A percentile compares a stretch with the other conserved stretches of the same genome.
Evolutionary conservation across 2,329 filamentous ascomycete genomes (phyloP).

Genomic region (Talaromyces atroroseus): DNA sequence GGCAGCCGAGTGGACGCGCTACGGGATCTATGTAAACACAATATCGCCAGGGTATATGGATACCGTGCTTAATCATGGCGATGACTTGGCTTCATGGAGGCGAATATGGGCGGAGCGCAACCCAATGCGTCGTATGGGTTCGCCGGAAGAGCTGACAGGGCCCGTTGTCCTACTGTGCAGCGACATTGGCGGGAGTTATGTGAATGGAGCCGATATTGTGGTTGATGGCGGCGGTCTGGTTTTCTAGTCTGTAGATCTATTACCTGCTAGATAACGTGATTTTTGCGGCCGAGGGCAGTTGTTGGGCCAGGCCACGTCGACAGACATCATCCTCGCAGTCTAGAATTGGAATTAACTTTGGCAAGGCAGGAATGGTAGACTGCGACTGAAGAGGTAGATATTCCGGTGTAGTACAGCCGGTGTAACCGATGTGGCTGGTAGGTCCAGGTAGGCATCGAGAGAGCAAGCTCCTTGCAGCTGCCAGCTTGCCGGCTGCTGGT

Average conservation of each 20-base stretch:
- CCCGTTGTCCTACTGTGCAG: slow-evolving; percentile 57
- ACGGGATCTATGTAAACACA: slow-evolving; percentile 66
- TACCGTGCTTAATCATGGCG: slow-evolving; percentile 65
- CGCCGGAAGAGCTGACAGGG: slow-evolving; percentile 58
- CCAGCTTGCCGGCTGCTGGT: neutral
- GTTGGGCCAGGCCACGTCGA: no score
- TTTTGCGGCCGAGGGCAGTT: no score
- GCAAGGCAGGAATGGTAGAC: neutral
- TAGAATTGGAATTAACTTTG: neutral
- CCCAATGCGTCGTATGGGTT: slow-evolving; percentile 61
- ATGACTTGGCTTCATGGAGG: slow-evolving; percentile 50
- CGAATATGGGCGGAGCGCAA: slow-evolving; percentile 55
- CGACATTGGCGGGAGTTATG: slow-evolving; percentile 55
- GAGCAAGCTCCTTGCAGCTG: neutral
- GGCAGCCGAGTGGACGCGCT: slow-evolving; percentile 66
- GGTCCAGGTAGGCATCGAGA: neutral
- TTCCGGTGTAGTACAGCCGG: neutral
- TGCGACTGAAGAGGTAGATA: neutral
- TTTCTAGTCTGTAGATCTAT: neutral
- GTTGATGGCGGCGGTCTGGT: slow-evolving; percentile 47
- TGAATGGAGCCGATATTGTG: slow-evolving; percentile 63
- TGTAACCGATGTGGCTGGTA: neutral
- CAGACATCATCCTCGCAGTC: neutral
- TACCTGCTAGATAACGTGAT: neutral
- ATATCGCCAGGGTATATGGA: slow-evolving; percentile 74